Evolutionary conservation across 2,329 filamentous ascomycete species (phyloP), one percentile per base, ranked within the genome.

Genomic region (Colletotrichum plurivorum): DNA sequence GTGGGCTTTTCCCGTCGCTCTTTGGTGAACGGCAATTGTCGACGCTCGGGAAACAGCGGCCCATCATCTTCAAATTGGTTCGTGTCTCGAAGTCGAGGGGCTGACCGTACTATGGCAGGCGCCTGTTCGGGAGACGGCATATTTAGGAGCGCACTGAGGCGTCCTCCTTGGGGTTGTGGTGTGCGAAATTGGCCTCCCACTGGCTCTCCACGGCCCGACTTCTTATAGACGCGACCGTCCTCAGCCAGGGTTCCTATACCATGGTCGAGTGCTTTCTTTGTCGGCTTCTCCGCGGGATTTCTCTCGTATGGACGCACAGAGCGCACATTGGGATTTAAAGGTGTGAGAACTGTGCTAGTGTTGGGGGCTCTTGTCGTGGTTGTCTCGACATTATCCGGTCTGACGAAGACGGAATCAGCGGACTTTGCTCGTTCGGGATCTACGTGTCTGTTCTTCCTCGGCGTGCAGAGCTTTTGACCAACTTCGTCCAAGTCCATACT

Each of bases 401-500:
- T 63, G n/a, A 71, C 51, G n/a, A 63, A 41, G 13, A 70, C 55
- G 6, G 57, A 31, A 4, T 48, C 63, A 22, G 52, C 39, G 5
- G 49, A 51, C 25, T 49, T 66, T 12, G 57, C 52, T 48, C 53
- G 43, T 13, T 36, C 46, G n/a, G 16, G 25, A n/a, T 63, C 64
- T 10, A 36, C 15, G 8, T 55, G 16, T 18, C 66, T 69, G 16
- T 66, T 64, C n/a, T 84, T 83, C 71, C 79, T 79, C 58, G 81
- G 83, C 13, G 83, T 88, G 59, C 81, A 71, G 76, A 73, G 84
- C 79, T 54, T 78, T 49, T 76, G 77, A 8, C 83, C 84, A 59
- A 83, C 78, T 49, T 85, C 82, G 73, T 89, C 87, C 12, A 92
- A 81, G 74, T 92, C 90, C 58, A 92, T 82, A 62, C 88, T 92